These are phyloP conservation scores for Phytophthora crassamura DNA, from an alignment of 352 stramenopile genomes.

Conservation along the genomic window DNA sequence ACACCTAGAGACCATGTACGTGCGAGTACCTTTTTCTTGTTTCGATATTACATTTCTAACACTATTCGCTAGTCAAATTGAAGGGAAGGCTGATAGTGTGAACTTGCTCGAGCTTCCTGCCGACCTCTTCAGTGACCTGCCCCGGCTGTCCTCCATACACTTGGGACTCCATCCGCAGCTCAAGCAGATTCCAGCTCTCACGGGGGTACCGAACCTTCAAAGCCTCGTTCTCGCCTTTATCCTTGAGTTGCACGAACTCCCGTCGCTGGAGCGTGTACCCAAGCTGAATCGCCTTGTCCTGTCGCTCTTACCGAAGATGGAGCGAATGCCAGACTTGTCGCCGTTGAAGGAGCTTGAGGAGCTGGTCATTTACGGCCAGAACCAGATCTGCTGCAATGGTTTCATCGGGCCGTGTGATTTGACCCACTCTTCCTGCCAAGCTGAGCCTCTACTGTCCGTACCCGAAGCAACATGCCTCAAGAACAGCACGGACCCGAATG, in stretches of 20 bases:
- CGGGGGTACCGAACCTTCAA: constrained; percentile 21
- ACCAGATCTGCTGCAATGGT: constrained; percentile 12
- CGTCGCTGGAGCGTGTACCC: constrained; percentile 7
- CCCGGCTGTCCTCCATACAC: constrained; percentile 19
- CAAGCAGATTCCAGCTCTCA: constrained; percentile 12
- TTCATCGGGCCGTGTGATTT: constrained; percentile 8
- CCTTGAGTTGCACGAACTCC: constrained; percentile 13
- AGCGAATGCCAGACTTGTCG: constrained; percentile 8
- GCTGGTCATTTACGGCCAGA: constrained; percentile 4
- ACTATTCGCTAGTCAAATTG: constrained; percentile 22
- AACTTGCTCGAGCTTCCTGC: constrained; percentile 25
- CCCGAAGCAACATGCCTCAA: constrained; percentile 2
- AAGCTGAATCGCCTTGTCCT: background rate
- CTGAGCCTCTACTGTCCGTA: background rate
- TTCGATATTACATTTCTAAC: background rate
- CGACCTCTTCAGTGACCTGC: constrained; percentile 25
- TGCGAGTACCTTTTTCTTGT: background rate
- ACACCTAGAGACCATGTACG: constrained; percentile 27
- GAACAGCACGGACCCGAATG: background rate
- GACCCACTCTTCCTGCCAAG: background rate
- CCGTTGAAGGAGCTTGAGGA: constrained; percentile 7
- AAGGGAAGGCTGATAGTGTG: constrained; percentile 21
- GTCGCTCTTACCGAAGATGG: background rate
- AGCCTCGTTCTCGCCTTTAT: constrained; percentile 23
- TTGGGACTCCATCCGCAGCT: constrained; percentile 23